Evolutionary conservation across 257 asterid species (phyloP), one percentile per base, ranked within the genome.

Genomic region (Lycium barbarum): DNA sequence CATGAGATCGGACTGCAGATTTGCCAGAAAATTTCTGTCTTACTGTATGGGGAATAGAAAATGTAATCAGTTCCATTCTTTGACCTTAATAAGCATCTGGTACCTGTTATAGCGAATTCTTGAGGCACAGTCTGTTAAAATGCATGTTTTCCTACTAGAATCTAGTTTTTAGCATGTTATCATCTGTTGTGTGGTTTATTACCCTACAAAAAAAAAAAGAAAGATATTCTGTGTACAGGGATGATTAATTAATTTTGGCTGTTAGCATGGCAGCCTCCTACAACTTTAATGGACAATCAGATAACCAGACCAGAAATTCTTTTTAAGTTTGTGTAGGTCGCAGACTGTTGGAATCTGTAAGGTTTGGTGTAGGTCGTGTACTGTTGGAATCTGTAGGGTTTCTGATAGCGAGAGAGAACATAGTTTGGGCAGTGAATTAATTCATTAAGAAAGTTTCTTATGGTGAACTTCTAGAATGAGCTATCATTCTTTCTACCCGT

Each of bases 111-210:
- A 45, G n/a, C 43, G 80, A 73, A 73, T 45, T 10, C 80, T 73
- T 45, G 18, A 73, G 80, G 17, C 5, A n/a, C 38, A 11, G 5
- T 6, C 58, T 73, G 45, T 73, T 45, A n/a, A 45, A 45, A 22
- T 73, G 38, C 38, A 38, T 73, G 38, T 45, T 18, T 72, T 71
- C 80, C 80, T 72, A 51, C 38, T 45, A 72, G 43, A 43, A 43
- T 45, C 57, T 72, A 73, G 80, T 73, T 10, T 47, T 47, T 73
- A 47, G 59, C 59, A 73, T 20, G 59, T 20, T 47, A 47, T 47
- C 59, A 73, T 73, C 59, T 73, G 80, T 47, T 73, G 18, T 73
- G n/a, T 73, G 79, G 55, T 70, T 65, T 65, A 33, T 65, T 65
- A 65, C 45, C 43, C 33, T 62, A 26, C 33, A 26, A 26, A 26